Conservation (phyloP, 2,329 filamentous ascomycete genomes). For the Cordyceps pruinosa region DNA sequence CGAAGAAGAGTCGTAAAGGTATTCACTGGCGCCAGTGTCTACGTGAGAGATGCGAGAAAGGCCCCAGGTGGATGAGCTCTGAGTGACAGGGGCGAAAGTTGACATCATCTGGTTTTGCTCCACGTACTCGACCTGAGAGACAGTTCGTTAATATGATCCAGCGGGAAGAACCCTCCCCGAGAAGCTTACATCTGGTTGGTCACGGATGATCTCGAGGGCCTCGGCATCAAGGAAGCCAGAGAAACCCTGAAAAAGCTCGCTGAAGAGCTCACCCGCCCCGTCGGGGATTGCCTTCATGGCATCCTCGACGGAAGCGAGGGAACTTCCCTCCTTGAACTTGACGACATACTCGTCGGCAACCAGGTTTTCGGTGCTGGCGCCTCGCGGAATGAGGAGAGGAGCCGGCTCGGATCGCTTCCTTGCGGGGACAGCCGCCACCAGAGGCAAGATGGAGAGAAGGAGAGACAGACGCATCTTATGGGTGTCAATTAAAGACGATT, state of each 20-base stretch:
- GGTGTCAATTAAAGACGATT: neutral
- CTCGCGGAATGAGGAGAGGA: constrained; percentile 14
- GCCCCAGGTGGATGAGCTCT: constrained; percentile 18
- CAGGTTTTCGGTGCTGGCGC: constrained; percentile 7
- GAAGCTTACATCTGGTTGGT: constrained; percentile 14
- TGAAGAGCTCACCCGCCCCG: constrained; percentile 16
- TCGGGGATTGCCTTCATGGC: constrained; percentile 12
- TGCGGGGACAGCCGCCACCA: constrained; percentile 1
- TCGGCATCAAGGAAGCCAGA: constrained; percentile 12
- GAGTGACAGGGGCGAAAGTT: constrained; percentile 7
- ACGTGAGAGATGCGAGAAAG: constrained; percentile 19
- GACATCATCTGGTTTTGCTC: constrained; percentile 29
- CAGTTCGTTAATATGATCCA: neutral
- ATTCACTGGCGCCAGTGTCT: constrained; percentile 11
- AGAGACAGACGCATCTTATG: neutral
- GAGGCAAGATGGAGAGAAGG: constrained; percentile 1
- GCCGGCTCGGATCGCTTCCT: constrained; percentile 14
- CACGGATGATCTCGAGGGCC: constrained; percentile 7
- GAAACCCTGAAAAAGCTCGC: constrained; percentile 13
- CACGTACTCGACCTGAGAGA: constrained; percentile 25
- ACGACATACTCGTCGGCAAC: constrained; percentile 20
- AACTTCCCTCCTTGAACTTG: constrained; percentile 17
- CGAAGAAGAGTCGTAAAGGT: constrained; percentile 17
- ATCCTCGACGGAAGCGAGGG: constrained; percentile 6
- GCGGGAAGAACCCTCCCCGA: neutral